These are phyloP conservation scores for Mariannaea elegans DNA, from an alignment of 2,329 filamentous ascomycete genomes.

Conservation along the genomic window DNA sequence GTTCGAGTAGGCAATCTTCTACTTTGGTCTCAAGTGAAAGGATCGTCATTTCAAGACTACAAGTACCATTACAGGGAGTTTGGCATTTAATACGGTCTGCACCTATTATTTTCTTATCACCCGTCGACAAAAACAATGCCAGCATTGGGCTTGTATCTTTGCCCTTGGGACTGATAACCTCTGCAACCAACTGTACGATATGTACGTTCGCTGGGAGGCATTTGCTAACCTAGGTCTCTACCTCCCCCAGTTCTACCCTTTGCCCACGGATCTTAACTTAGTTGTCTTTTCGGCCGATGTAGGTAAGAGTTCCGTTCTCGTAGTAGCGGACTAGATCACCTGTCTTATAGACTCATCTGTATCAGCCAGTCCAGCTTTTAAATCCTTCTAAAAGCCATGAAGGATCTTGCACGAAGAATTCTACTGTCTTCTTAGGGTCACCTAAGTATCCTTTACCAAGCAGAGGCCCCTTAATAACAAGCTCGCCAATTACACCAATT, in stretches of 20 bases:
- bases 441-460: constrained; percentile 60
- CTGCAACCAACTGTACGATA: not conserved
- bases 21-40: not conserved
- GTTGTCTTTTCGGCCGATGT: constrained; percentile 36
- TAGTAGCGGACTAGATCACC: constrained; percentile 29
- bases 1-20: not conserved
- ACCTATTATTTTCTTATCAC: not conserved
- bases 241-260: constrained; percentile 39
- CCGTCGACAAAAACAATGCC: not conserved
- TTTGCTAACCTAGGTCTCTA: constrained; percentile 23
- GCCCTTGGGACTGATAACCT: not conserved
- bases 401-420: not conserved
- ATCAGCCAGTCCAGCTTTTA: constrained; percentile 15
- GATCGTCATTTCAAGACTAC: not conserved
- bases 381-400: not conserved
- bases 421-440: constrained; percentile 39
- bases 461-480: constrained; percentile 45
- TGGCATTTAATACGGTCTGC: not conserved
- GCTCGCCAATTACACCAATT: constrained; percentile 41
- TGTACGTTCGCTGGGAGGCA: not conserved
- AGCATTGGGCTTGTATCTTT: not conserved
- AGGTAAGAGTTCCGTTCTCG: constrained; percentile 26
- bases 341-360: constrained; percentile 13
- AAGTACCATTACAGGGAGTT: not conserved
- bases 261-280: constrained; percentile 42